Conservation (phyloP, 805 yeast species). For the Wickerhamomyces mucosus region DNA sequence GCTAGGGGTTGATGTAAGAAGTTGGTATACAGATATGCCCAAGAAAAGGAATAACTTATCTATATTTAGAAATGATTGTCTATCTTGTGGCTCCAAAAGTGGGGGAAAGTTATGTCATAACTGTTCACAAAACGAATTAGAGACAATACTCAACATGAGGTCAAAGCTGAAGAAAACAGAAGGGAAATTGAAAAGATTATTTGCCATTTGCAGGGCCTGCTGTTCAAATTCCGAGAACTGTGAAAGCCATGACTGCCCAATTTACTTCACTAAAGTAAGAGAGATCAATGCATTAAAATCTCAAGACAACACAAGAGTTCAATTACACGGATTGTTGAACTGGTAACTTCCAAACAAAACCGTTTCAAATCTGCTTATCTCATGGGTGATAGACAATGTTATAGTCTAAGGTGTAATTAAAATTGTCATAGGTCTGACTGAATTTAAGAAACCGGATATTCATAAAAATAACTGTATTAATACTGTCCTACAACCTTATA, state of each 20-base stretch:
- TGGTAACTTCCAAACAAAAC: too few relatives aligned
- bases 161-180: constrained; percentile 20
- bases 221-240: constrained; percentile 32
- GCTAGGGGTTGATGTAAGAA: constrained; percentile 68
- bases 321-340: too few relatives aligned
- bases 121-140: constrained; percentile 27
- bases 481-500: too few relatives aligned
- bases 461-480: too few relatives aligned
- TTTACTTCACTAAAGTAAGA: constrained; percentile 46
- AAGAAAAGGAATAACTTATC: constrained; percentile 17
- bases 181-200: constrained; percentile 18
- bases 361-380: too few relatives aligned
- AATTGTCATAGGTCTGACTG: too few relatives aligned
- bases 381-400: too few relatives aligned
- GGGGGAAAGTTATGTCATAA: constrained; percentile 22
- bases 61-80: constrained; percentile 23
- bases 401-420: too few relatives aligned
- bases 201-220: constrained; percentile 29
- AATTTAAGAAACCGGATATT: too few relatives aligned
- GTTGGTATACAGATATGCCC: constrained; percentile 73
- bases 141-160: constrained; percentile 25
- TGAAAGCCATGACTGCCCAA: constrained; percentile 54
- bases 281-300: too few relatives aligned
- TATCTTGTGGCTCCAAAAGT: constrained; percentile 13
- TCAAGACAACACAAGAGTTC: too few relatives aligned